phyloP scores from a whole-genome alignment of 1,284 basidiomycete species.

The Tilletiaria anomala region DNA sequence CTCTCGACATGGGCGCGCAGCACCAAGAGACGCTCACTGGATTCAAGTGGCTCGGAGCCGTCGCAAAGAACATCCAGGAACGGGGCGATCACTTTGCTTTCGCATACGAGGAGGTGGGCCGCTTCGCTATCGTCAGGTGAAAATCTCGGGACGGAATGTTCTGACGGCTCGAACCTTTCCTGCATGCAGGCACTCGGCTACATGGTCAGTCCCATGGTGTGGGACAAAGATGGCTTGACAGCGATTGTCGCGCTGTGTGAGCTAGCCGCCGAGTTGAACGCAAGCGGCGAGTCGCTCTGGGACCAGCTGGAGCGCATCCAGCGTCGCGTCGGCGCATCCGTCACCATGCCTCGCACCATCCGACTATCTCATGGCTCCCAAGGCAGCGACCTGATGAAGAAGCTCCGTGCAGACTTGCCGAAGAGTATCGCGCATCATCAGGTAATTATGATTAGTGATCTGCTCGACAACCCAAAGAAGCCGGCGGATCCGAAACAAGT shows the following conservation, averaged over 20 bases:
- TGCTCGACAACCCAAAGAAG: conserved; percentile 8
- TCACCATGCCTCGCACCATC: conserved; percentile 28
- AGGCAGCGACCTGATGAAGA: conserved; percentile 22
- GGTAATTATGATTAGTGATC: conserved; percentile 16
- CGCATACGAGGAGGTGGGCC: conserved; percentile 22
- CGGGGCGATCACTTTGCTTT: conserved; percentile 19
- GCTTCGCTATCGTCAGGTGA: too few relatives aligned
- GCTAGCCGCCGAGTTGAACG: conserved; percentile 16
- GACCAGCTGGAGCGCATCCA: conserved; percentile 26
- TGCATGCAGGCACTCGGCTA: conserved; percentile 26
- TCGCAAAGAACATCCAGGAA: conserved; percentile 13
- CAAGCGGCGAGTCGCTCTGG: conserved; percentile 20
- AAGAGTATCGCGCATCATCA: conserved; percentile 8
- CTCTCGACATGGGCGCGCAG: conserved; percentile 11
- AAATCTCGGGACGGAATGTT: too few relatives aligned
- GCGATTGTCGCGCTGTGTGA: conserved; percentile 20
- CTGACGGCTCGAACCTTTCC: too few relatives aligned
- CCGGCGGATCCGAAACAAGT: conserved; percentile 9
- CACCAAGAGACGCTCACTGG: conserved; percentile 28
- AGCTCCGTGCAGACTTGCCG: conserved; percentile 11
- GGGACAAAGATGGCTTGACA: conserved; percentile 32
- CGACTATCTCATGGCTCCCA: conserved; percentile 16
- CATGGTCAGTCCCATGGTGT: conserved; percentile 22
- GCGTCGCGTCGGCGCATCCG: conserved; percentile 13
- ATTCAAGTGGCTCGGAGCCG: conserved; percentile 33